Conservation (phyloP, 345 rosid genomes). For the Arabidopsis arenosa region DNA sequence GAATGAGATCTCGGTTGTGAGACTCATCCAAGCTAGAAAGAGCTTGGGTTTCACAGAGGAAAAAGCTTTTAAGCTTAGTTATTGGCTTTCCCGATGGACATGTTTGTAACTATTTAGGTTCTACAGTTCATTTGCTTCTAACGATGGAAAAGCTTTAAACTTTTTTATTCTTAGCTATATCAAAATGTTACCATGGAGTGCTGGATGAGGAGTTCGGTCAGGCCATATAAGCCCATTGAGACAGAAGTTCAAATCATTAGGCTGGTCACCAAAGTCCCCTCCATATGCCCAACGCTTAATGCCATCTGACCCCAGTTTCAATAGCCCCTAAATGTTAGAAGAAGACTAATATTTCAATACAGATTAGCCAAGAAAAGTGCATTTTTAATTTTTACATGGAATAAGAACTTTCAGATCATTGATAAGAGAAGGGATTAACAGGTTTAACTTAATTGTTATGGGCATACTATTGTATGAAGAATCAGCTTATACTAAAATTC, state of each 20-base stretch:
- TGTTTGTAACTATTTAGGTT: neutral
- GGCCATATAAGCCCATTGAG: slow-evolving; percentile 94
- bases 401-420: slow-evolving; percentile 4
- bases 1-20: too few species aligned
- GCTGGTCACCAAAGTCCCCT: slow-evolving; percentile 95
- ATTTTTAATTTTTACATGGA: slow-evolving; percentile 10
- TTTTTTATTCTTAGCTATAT: slow-evolving; percentile 21
- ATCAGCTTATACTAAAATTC: slow-evolving; percentile 9
- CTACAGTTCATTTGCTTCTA: slow-evolving; percentile 22
- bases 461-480: neutral
- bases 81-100: neutral
- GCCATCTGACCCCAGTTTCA: slow-evolving; percentile 74
- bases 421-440: slow-evolving; percentile 8
- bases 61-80: slow-evolving; percentile 2
- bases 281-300: slow-evolving; percentile 96
- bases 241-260: slow-evolving; percentile 96
- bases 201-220: slow-evolving; percentile 94
- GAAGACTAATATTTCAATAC: slow-evolving; percentile 16
- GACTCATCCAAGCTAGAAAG: neutral
- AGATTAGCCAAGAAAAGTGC: neutral
- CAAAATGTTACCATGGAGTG: slow-evolving; percentile 70
- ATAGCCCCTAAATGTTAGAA: slow-evolving; percentile 58
- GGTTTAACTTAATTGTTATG: slow-evolving; percentile 3
- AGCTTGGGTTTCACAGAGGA: neutral
- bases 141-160: neutral